A percentile compares a stretch with the other conserved stretches of the same genome.
These are phyloP conservation scores for Oenanthe sinensis DNA, from an alignment of 129 eudicot genomes.

Conservation along the genomic window DNA sequence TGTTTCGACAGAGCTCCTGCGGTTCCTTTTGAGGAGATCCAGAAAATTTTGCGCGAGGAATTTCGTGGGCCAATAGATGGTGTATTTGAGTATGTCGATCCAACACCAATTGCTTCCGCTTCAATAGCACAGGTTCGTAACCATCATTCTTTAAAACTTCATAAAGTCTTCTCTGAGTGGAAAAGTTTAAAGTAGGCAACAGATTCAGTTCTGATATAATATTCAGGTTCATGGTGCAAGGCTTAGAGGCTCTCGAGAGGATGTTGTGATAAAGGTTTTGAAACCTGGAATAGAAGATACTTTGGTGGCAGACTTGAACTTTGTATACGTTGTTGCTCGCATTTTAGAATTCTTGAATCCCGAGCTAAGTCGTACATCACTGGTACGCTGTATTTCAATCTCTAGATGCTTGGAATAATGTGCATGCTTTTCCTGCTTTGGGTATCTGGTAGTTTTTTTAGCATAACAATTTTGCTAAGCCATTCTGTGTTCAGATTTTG, in stretches of 20 bases:
- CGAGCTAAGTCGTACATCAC: constrained; percentile 77
- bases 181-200: constrained; percentile 1
- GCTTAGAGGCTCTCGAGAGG: constrained; percentile 77
- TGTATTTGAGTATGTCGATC: constrained; percentile 78
- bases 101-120: constrained; percentile 94
- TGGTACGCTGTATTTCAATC: constrained; percentile 39
- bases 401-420: constrained; percentile 2
- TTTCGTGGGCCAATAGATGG: constrained; percentile 69
- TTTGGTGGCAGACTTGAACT: constrained; percentile 91
- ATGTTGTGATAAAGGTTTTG: constrained; percentile 88
- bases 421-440: neutral
- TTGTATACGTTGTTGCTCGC: constrained; percentile 90
- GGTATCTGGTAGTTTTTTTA: neutral
- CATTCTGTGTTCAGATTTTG: neutral
- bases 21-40: constrained; percentile 83
- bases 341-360: constrained; percentile 92
- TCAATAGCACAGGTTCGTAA: constrained; percentile 86
- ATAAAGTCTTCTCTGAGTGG: neutral
- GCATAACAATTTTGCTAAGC: neutral
- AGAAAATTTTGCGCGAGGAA: constrained; percentile 62
- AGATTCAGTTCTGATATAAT: constrained; percentile 10
- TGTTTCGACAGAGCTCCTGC: constrained; percentile 90
- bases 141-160: neutral
- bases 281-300: constrained; percentile 96
- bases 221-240: constrained; percentile 95